Base-by-base conservation (phyloP, 306 rosid genomes). In the Vigna radiata region DNA sequence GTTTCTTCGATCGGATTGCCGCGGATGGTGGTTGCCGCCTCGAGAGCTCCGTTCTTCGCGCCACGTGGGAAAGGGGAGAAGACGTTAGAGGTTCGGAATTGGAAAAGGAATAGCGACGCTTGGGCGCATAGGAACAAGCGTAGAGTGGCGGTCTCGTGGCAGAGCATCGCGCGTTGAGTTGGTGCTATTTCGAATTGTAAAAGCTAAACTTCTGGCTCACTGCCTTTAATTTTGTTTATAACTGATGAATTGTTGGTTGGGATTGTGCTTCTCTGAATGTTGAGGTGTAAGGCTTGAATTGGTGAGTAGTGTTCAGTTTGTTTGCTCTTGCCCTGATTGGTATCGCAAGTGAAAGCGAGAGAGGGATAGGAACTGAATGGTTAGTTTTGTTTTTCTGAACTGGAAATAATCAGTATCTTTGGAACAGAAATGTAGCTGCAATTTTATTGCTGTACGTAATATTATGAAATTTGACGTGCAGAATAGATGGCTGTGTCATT, bases 111-210 rank as follows among this genome's bases (percentile, higher is more conserved):
- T 47, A 77, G 82, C 62, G 66, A 82, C 50, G 64, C 41, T 11
- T 82, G 85, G 85, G 18, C 5, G 56, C 62, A 82, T 55, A 82
- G 79, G 79, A 82, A 82, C 78, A 82, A 82, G 9, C 82, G 85
- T 4, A 82, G 77, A 77, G 82, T 75, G 0, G 85, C 85, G 50
- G 48, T 82, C 63, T 77, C 82, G 19, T 82, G 85, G 85, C 79
- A 77, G n/a, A 71, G 47, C 33, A 65, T 70, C 15, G 77, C 81
- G 0, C 79, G 68, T 37, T 76, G 52, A 76, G 66, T 59, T 48
- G 43, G 44, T 58, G 46, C 74, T 12, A 7, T 65, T 66, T 31
- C 0, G 58, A 11, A 25, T 54, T 70, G 81, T 76, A 52, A 43
- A 52, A 43, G 10, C 58, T 75, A 13, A 60, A 63, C 72, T 59